These are phyloP conservation scores for Cercospora nicotianae DNA, from an alignment of 2,329 filamentous ascomycete genomes.

Conservation along the genomic window DNA sequence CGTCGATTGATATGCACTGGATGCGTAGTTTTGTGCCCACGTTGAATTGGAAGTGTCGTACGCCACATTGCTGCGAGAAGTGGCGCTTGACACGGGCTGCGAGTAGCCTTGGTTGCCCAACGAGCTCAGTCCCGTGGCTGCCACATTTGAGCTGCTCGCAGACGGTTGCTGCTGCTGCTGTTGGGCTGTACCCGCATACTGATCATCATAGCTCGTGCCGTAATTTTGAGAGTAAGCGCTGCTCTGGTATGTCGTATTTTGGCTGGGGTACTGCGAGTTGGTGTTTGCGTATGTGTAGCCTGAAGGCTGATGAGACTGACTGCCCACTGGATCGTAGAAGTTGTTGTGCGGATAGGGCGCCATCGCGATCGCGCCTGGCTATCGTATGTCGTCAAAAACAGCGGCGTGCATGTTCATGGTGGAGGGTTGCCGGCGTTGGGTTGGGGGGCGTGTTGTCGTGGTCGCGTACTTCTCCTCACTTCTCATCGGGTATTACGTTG, in stretches of 20 bases:
- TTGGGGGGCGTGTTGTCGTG: not conserved
- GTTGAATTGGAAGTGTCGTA: slow-evolving; percentile 25
- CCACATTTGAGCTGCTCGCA: slow-evolving; percentile 15
- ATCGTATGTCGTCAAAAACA: slow-evolving; percentile 2
- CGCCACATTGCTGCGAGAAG: slow-evolving; percentile 16
- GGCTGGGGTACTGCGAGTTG: slow-evolving; percentile 23
- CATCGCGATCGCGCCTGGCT: slow-evolving; percentile 20
- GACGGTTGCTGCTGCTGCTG: slow-evolving; percentile 19
- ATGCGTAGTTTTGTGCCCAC: slow-evolving; percentile 16
- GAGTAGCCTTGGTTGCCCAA: slow-evolving; percentile 28
- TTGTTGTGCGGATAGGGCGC: slow-evolving; percentile 34
- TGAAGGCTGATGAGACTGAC: slow-evolving; percentile 28
- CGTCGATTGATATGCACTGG: slow-evolving; percentile 22
- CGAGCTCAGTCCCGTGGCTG: slow-evolving; percentile 30
- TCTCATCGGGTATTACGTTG: not conserved
- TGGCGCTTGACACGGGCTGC: slow-evolving; percentile 21
- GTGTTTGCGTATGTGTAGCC: slow-evolving; percentile 14
- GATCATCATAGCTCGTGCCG: slow-evolving; percentile 21
- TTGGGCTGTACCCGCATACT: slow-evolving; percentile 28
- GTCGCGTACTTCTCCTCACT: slow-evolving; percentile 1
- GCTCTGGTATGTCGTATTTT: slow-evolving; percentile 20
- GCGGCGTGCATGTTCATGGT: slow-evolving; percentile 10
- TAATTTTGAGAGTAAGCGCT: slow-evolving; percentile 22
- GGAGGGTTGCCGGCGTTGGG: not conserved
- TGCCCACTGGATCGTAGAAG: slow-evolving; percentile 39